Evolutionary conservation across 371 early-diverging fungal species (phyloP).

Genomic region (Rhizopus stolonifer): DNA sequence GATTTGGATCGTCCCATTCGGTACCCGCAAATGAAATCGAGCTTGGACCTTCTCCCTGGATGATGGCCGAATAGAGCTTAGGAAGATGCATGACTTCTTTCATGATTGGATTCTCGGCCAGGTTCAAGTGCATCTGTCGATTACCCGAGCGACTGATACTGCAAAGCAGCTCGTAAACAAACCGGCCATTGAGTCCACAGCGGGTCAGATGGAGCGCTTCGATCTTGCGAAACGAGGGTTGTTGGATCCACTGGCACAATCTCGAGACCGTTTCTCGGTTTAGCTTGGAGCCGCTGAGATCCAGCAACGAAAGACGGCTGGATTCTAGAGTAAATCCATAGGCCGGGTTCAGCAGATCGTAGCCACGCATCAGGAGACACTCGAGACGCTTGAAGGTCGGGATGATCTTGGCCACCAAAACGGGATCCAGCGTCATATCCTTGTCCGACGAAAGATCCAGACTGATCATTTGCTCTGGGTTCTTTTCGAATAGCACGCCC

Average conservation of each 20-base stretch:
- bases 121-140: conserved; percentile 28
- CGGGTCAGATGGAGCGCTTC: conserved; percentile 26
- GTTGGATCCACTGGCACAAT: conserved; percentile 33
- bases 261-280: conserved; percentile 7
- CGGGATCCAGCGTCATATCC: conserved; percentile 9
- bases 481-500: conserved; percentile 14
- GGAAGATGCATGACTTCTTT: conserved; percentile 39
- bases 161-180: conserved; percentile 28
- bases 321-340: conserved; percentile 17
- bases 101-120: conserved; percentile 35
- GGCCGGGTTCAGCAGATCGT: conserved; percentile 5
- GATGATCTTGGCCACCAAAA: conserved; percentile 23
- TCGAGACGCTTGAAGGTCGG: conserved; percentile 22
- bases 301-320: conserved; percentile 19
- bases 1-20: conserved; percentile 44
- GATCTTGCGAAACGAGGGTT: conserved; percentile 25
- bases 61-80: conserved; percentile 32
- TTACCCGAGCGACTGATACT: conserved; percentile 34
- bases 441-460: conserved; percentile 25
- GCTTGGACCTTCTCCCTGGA: conserved; percentile 36
- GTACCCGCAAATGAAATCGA: conserved; percentile 33
- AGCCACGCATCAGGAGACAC: conserved; percentile 21
- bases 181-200: conserved; percentile 33
- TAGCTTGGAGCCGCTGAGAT: conserved; percentile 23
- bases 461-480: conserved; percentile 14